Conservation (phyloP, 2,329 filamentous ascomycete genomes). For the Penicillium frequentans region DNA sequence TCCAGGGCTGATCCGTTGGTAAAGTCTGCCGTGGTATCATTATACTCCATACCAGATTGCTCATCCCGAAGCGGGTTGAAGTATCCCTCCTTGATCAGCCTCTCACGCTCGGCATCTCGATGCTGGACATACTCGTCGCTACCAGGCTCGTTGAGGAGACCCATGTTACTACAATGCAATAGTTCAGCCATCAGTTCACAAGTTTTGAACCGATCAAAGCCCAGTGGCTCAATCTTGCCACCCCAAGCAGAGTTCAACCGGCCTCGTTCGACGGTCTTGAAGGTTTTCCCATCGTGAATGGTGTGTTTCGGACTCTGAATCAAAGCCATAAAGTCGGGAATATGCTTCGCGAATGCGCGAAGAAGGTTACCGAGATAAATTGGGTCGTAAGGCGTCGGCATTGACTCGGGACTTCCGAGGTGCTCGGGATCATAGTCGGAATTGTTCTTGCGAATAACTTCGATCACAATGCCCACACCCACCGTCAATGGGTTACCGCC, state of each 20-base stretch:
- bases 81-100: slow-evolving; percentile 73
- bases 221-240: slow-evolving; percentile 84
- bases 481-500: slow-evolving; percentile 94
- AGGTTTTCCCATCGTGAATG: slow-evolving; percentile 56
- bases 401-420: slow-evolving; percentile 73
- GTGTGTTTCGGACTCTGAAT: slow-evolving; percentile 72
- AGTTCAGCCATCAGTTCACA: slow-evolving; percentile 98
- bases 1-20: slow-evolving; percentile 44
- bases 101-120: slow-evolving; percentile 78
- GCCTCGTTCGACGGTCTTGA: slow-evolving; percentile 66
- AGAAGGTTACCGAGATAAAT: slow-evolving; percentile 93
- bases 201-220: slow-evolving; percentile 97
- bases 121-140: slow-evolving; percentile 82
- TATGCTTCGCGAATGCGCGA: slow-evolving; percentile 82
- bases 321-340: slow-evolving; percentile 90
- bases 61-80: slow-evolving; percentile 53
- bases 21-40: slow-evolving; percentile 48
- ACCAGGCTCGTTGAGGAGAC: slow-evolving; percentile 84
- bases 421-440: slow-evolving; percentile 97
- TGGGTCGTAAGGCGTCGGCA: slow-evolving; percentile 82
- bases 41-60: slow-evolving; percentile 58
- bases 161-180: slow-evolving; percentile 98
- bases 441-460: slow-evolving; percentile 99
- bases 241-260: slow-evolving; percentile 86
- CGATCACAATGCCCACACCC: slow-evolving; percentile 94